Percentiles rank a stretch among this genome's conserved stretches.
Evolutionary conservation across 257 asterid species (phyloP).

Genomic region (Petrea volubilis): DNA sequence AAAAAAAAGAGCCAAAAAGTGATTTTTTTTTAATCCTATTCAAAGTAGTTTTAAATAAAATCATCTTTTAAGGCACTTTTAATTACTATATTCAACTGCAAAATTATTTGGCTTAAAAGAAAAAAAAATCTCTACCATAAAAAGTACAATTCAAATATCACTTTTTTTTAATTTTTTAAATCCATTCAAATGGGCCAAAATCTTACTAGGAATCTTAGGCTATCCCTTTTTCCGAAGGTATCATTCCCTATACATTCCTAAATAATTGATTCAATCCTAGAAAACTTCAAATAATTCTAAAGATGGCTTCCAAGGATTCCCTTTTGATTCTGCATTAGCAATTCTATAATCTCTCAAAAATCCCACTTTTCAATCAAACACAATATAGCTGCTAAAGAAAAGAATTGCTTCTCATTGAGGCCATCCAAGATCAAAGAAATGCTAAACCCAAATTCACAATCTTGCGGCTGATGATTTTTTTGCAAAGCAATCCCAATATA

Average conservation of each 20-base stretch:
- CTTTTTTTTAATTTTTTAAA: neutral
- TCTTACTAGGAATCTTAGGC: constrained; percentile 13
- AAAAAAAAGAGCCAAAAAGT: too few species aligned
- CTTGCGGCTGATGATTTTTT: constrained; percentile 46
- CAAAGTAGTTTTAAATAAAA: too few species aligned
- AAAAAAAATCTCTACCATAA: too few species aligned
- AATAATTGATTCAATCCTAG: constrained; percentile 9
- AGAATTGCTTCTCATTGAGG: constrained; percentile 55
- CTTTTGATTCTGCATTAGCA: neutral
- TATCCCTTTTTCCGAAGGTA: constrained; percentile 18
- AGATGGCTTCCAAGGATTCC: neutral
- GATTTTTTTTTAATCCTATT: too few species aligned
- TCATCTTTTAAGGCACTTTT: too few species aligned
- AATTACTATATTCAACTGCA: too few species aligned
- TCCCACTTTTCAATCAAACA: neutral
- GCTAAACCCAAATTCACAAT: constrained; percentile 58
- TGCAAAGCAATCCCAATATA: constrained; percentile 39
- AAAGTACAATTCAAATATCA: neutral
- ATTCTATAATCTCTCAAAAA: neutral
- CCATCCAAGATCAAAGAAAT: constrained; percentile 62
- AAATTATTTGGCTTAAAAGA: too few species aligned
- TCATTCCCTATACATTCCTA: constrained; percentile 11
- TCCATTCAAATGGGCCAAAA: neutral
- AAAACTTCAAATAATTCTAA: neutral
- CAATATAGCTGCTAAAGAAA: constrained; percentile 40